Evolutionary conservation across 2,329 filamentous ascomycete genomes (phyloP), one percentile per base, ranked within the genome.

Genomic region (Trichocomaceae sp.): DNA sequence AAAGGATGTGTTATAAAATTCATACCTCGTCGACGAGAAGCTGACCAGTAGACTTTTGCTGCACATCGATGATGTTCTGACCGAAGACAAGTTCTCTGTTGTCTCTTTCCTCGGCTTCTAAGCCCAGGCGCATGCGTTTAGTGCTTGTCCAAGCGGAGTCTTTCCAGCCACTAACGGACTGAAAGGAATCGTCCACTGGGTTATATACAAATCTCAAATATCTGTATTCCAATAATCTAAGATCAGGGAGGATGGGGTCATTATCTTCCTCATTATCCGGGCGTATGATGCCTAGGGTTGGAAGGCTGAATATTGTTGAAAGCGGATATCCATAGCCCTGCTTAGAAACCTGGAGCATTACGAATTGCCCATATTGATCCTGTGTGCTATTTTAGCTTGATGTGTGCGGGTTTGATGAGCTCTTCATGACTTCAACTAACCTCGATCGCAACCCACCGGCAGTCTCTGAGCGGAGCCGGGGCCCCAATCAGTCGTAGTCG

Each of bases 341-440:
- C 47, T 70, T 76, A 56, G 79, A 77, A 12, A 97, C 79, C 49
- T 83, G 67, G 64, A 95, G 82, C n/a, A 93, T 82, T 12, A 81
- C 79, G 70, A 97, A 87, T 70, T 97, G 92, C 49, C 88, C 87
- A 92, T 93, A 97, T 79, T 97, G 90, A 65, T 99, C 96, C 80
- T 86, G 67, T 86, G 67, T 55, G 56, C 41, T 22, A 57, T 64
- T 64, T 59, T 58, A 55, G 56, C 20, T 42, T 19, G 12, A 42
- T 22, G 9, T 22, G 9, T 12, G 26, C 10, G 29, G 15, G 9
- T 47, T 29, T 47, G 22, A 47, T 53, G 19, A 52, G 33, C 42
- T 39, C 29, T 33, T 35, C 15, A 23, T 26, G n/a, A n/a, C n/a
- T n/a, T n/a, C n/a, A n/a, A 69, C 79, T 71, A 62, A 85, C 83